phyloP scores from a whole-genome alignment of 2,329 filamentous ascomycete genomes.

The Chrysoporthe cubensis region DNA sequence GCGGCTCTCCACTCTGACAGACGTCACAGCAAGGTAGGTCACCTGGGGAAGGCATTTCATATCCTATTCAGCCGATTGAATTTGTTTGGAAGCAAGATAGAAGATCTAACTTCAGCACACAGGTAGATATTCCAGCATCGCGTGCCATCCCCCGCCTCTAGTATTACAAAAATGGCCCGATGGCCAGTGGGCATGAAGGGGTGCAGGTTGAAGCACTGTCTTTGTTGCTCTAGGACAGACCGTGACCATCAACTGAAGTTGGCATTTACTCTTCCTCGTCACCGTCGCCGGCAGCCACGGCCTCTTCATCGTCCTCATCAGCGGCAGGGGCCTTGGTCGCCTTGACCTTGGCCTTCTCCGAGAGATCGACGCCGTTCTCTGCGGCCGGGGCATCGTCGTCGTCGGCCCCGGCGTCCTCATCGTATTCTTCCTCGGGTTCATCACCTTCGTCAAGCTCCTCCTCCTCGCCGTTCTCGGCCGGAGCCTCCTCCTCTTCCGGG shows the following conservation, averaged over 20 bases:
- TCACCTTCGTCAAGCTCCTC: constrained; percentile 30
- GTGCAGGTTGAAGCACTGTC: background rate
- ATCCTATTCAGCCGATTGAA: no score
- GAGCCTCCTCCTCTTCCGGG: constrained; percentile 30
- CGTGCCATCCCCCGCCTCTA: background rate
- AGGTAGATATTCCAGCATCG: background rate
- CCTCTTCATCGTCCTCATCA: constrained; percentile 40
- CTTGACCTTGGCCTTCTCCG: constrained; percentile 30
- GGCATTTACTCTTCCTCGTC: constrained; percentile 36
- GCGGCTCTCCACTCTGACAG: background rate
- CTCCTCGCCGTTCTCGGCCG: constrained; percentile 28
- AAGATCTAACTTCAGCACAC: constrained; percentile 7
- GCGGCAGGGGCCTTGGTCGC: constrained; percentile 35
- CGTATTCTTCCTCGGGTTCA: constrained; percentile 31
- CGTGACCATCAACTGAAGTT: background rate
- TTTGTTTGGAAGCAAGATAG: background rate
- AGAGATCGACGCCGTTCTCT: constrained; percentile 27
- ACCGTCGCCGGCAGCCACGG: constrained; percentile 36
- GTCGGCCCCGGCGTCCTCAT: constrained; percentile 34
- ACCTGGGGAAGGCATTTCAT: background rate
- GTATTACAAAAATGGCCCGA: constrained; percentile 1
- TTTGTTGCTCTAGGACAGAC: background rate
- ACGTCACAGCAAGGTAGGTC: background rate
- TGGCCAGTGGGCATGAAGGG: background rate
- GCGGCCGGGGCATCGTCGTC: constrained; percentile 23